phyloP scores from a whole-genome alignment of 306 rosid species.

The Carpinus viminea region DNA sequence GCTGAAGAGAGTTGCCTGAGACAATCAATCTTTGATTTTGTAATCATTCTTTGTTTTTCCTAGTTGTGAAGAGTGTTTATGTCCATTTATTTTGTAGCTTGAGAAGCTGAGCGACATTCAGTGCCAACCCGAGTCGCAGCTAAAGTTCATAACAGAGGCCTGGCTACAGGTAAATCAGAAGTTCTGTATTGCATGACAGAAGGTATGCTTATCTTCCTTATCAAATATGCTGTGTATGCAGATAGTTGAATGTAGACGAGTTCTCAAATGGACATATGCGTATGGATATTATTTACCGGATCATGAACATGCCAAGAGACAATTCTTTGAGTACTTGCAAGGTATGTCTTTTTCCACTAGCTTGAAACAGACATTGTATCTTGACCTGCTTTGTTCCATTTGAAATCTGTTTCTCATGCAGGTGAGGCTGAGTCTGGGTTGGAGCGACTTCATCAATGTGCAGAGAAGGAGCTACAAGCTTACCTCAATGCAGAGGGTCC shows the following conservation, averaged over 20 bases:
- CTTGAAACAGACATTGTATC: neutral
- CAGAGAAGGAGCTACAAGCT: slow-evolving; percentile 68
- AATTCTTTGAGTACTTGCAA: slow-evolving; percentile 75
- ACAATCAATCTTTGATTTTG: neutral
- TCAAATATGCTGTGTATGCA: slow-evolving; percentile 34
- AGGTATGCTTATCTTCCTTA: neutral
- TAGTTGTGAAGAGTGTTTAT: neutral
- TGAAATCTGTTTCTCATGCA: slow-evolving; percentile 18
- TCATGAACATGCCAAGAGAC: slow-evolving; percentile 62
- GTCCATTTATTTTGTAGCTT: slow-evolving; percentile 46
- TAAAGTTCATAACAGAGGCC: slow-evolving; percentile 95
- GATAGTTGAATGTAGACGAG: slow-evolving; percentile 96
- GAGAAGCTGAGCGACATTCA: slow-evolving; percentile 89
- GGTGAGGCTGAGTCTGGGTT: slow-evolving; percentile 83
- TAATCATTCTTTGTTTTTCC: neutral
- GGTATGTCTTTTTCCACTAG: slow-evolving; percentile 31
- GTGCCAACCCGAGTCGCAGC: slow-evolving; percentile 97
- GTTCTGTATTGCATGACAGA: slow-evolving; percentile 7
- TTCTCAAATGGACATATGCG: slow-evolving; percentile 95
- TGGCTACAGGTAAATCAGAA: slow-evolving; percentile 74
- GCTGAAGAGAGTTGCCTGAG: neutral
- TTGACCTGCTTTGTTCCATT: neutral
- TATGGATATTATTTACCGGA: slow-evolving; percentile 89
- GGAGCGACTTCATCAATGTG: slow-evolving; percentile 83
- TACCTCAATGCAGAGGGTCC: slow-evolving; percentile 68